Evolutionary conservation across 139 green algal genomes (phyloP).

Genomic region (Chlamydomonas sp.): DNA sequence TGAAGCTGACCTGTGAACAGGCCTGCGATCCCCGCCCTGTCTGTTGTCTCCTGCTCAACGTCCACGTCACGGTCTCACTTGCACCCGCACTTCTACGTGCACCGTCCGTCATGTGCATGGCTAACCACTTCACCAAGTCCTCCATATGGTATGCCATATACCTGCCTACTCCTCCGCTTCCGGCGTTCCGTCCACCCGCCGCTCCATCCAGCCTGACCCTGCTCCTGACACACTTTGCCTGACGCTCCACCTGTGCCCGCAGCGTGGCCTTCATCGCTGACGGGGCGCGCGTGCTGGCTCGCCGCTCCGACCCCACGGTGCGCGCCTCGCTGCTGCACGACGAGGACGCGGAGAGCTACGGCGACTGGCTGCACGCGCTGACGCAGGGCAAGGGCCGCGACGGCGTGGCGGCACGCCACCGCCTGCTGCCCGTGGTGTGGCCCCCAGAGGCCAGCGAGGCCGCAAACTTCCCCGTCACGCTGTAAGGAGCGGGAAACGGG

Average conservation of each 20-base stretch:
- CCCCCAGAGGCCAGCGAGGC: slow-evolving; percentile 23
- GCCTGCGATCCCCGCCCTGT: no score
- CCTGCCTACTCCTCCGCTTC: neutral
- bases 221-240: neutral
- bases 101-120: no score
- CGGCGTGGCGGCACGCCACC: slow-evolving; percentile 25
- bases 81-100: no score
- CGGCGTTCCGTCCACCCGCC: neutral
- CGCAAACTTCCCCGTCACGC: neutral
- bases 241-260: neutral
- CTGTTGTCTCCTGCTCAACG: no score
- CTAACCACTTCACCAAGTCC: neutral
- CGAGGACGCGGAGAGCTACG: slow-evolving; percentile 63
- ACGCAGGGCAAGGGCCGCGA: slow-evolving; percentile 14
- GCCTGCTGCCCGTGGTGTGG: slow-evolving; percentile 40
- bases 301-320: slow-evolving; percentile 36
- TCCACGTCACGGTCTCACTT: no score
- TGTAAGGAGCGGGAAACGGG: neutral
- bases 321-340: slow-evolving; percentile 49
- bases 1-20: no score
- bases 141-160: neutral
- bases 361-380: slow-evolving; percentile 41
- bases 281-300: slow-evolving; percentile 56
- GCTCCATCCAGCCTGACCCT: neutral
- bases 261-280: slow-evolving; percentile 68